Conservation (phyloP, 2,329 filamentous ascomycete genomes). For the Penicillium sp. region DNA sequence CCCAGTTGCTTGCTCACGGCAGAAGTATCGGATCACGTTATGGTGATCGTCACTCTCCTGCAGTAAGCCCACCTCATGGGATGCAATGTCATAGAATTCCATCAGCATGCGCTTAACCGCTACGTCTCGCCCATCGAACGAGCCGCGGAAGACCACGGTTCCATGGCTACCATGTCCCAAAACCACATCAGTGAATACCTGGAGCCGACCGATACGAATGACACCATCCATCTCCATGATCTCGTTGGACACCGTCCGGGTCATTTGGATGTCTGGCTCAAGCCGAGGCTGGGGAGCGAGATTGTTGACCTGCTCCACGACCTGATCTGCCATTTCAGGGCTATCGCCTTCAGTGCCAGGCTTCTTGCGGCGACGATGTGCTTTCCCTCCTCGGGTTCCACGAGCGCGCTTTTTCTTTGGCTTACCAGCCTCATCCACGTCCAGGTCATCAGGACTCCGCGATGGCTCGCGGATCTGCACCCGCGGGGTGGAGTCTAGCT, state of each 20-base stretch:
- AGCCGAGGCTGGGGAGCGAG: slow-evolving; percentile 45
- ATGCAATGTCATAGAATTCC: slow-evolving; percentile 92
- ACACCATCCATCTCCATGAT: slow-evolving; percentile 57
- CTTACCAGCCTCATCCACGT: slow-evolving; percentile 38
- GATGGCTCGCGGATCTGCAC: slow-evolving; percentile 43
- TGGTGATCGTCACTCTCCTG: slow-evolving; percentile 93
- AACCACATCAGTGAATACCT: slow-evolving; percentile 57
- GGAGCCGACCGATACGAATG: slow-evolving; percentile 59
- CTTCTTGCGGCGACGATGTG: slow-evolving; percentile 55
- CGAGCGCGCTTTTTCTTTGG: slow-evolving; percentile 66
- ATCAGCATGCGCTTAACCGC: slow-evolving; percentile 96
- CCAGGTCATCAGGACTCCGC: slow-evolving; percentile 32
- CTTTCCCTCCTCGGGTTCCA: slow-evolving; percentile 68
- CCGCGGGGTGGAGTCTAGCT: slow-evolving; percentile 29
- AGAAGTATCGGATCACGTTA: slow-evolving; percentile 95
- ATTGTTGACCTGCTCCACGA: slow-evolving; percentile 54
- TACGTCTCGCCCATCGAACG: slow-evolving; percentile 86
- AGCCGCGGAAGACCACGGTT: slow-evolving; percentile 93
- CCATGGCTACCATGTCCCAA: slow-evolving; percentile 83
- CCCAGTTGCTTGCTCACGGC: slow-evolving; percentile 79
- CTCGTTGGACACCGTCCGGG: slow-evolving; percentile 52
- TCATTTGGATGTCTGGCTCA: slow-evolving; percentile 60
- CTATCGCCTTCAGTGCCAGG: slow-evolving; percentile 51
- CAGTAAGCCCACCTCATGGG: slow-evolving; percentile 84
- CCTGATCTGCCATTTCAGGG: slow-evolving; percentile 57